A percentile compares a stretch with the other conserved stretches of the same genome.
Conservation (phyloP, 768 basidiomycete species). For the Suillus subaureus region DNA sequence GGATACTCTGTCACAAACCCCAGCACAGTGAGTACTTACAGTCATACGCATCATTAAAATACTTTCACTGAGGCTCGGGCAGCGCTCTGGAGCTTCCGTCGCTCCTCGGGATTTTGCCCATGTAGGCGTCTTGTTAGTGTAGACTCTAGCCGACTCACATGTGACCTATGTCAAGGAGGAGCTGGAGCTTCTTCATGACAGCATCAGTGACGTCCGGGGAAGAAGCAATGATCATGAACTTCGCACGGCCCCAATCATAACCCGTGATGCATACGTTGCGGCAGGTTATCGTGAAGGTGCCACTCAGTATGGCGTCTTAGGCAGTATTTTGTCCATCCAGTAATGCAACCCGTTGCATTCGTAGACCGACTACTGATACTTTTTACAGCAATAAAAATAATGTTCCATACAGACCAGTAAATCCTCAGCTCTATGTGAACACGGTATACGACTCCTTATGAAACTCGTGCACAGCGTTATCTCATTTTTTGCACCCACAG, state of each 20-base stretch:
- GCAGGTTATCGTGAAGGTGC: slow-evolving; percentile 35
- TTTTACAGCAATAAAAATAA: slow-evolving; percentile 34
- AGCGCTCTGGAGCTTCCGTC: neutral
- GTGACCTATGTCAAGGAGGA: slow-evolving; percentile 26
- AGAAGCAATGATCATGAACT: slow-evolving; percentile 35
- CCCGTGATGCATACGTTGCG: slow-evolving; percentile 47
- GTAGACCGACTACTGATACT: neutral
- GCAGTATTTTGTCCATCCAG: slow-evolving; percentile 49
- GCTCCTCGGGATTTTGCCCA: slow-evolving; percentile 15
- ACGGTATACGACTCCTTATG: slow-evolving; percentile 44
- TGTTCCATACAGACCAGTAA: slow-evolving; percentile 34
- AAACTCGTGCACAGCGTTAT: slow-evolving; percentile 5
- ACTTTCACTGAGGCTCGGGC: neutral
- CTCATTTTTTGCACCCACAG: slow-evolving; percentile 33
- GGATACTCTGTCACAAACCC: neutral
- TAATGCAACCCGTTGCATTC: slow-evolving; percentile 24
- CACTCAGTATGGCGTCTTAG: slow-evolving; percentile 67
- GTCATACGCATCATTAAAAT: neutral
- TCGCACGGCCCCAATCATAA: slow-evolving; percentile 53
- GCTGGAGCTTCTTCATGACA: slow-evolving; percentile 34
- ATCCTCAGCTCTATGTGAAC: slow-evolving; percentile 66
- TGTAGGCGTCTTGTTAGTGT: slow-evolving; percentile 17
- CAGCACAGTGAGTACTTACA: neutral
- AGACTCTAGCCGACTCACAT: neutral
- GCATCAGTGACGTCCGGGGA: slow-evolving; percentile 17